Evolutionary conservation across 2,329 filamentous ascomycete genomes (phyloP).

Genomic region (Colletotrichum sp.): DNA sequence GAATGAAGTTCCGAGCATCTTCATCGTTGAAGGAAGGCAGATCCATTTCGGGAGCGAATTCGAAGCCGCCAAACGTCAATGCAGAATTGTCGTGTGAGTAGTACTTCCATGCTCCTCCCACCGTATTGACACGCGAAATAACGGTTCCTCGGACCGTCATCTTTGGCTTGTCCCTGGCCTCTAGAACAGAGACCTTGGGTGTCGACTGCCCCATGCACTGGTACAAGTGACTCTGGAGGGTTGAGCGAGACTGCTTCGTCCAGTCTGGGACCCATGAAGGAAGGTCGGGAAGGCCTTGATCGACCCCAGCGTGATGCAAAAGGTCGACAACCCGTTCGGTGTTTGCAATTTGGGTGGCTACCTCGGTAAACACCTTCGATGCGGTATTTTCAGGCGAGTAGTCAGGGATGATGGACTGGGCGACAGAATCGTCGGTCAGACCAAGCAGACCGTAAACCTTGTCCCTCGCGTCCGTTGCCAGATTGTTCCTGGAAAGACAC

Average conservation of each 20-base stretch:
- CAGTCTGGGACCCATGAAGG: constrained; percentile 10
- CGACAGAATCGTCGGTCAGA: neutral
- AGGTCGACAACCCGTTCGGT: neutral
- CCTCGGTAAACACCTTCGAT: neutral
- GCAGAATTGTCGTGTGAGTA: neutral
- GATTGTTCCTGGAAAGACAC: neutral
- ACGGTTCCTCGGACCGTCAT: neutral
- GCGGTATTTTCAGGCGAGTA: neutral
- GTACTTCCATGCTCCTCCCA: neutral
- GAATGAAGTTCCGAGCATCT: neutral
- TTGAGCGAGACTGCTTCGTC: neutral
- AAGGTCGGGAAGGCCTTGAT: neutral
- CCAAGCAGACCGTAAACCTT: constrained; percentile 4
- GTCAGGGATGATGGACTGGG: neutral
- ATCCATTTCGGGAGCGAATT: neutral
- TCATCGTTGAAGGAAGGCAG: constrained; percentile 3
- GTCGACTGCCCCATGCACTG: neutral
- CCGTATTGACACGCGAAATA: neutral
- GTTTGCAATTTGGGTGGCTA: neutral
- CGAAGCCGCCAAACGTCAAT: neutral
- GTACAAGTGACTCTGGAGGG: neutral
- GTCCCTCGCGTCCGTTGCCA: neutral
- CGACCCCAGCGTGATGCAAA: neutral
- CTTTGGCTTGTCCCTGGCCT: neutral
- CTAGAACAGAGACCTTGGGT: neutral